Evolutionary conservation across 495 filamentous ascomycete genomes (phyloP).

Genomic region (Tuber magnatum): DNA sequence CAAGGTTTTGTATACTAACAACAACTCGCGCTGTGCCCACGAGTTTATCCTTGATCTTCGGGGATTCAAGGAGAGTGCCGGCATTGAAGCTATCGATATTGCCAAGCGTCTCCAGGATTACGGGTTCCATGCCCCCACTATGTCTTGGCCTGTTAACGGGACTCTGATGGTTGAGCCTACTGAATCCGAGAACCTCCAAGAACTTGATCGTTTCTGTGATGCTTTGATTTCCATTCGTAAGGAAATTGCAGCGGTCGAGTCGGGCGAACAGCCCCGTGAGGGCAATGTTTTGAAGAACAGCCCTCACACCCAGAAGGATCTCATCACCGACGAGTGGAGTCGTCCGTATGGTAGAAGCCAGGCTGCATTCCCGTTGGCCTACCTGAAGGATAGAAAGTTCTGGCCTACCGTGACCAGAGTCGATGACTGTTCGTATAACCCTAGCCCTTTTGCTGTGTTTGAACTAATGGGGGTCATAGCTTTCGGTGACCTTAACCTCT

Average conservation of each 20-base stretch:
- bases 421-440: conserved; percentile 67
- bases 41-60: conserved; percentile 97
- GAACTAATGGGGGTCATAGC: conserved; percentile 50
- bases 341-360: conserved; percentile 70
- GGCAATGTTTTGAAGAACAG: conserved; percentile 90
- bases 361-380: conserved; percentile 83
- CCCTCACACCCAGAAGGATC: conserved; percentile 78
- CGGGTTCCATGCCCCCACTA: conserved; percentile 96
- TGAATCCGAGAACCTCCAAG: conserved; percentile 85
- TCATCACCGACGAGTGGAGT: conserved; percentile 66
- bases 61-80: conserved; percentile 72
- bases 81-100: conserved; percentile 91
- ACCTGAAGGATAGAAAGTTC: conserved; percentile 93
- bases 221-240: conserved; percentile 80
- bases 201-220: conserved; percentile 91
- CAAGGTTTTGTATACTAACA: conserved; percentile 86
- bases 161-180: conserved; percentile 99
- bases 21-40: conserved; percentile 81
- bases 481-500: conserved; percentile 86
- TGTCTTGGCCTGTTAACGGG: conserved; percentile 95
- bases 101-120: conserved; percentile 98
- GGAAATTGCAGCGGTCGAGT: conserved; percentile 81
- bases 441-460: conserved; percentile 3
- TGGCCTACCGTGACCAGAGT: conserved; percentile 87
- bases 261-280: conserved; percentile 66